Evolutionary conservation across 495 filamentous ascomycete genomes (phyloP).

Genomic region (Parathielavia hyrcaniae): DNA sequence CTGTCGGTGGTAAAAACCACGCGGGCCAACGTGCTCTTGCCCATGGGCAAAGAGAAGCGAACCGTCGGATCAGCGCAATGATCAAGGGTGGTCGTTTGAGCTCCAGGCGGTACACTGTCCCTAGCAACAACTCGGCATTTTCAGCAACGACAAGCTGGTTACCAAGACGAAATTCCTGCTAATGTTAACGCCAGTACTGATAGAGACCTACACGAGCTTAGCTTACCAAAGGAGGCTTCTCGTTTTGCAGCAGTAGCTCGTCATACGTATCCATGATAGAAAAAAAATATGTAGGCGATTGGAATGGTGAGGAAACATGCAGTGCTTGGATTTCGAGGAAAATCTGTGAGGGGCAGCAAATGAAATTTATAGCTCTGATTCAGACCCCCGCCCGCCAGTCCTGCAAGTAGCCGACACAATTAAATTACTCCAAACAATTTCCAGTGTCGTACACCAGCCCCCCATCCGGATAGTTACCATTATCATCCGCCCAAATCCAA

Average conservation of each 20-base stretch:
- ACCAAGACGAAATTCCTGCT: conserved; percentile 8
- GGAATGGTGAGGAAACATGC: conserved; percentile 1
- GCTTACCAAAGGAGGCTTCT: conserved; percentile 6
- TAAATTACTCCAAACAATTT: conserved; percentile 8
- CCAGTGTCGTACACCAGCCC: conserved; percentile 4
- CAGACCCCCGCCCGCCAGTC: neutral
- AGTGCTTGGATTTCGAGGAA: neutral
- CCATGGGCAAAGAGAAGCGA: neutral
- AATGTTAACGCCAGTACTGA: neutral
- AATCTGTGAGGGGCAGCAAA: conserved; percentile 6
- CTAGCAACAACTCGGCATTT: neutral
- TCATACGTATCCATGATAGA: conserved; percentile 1
- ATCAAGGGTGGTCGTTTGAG: conserved; percentile 4
- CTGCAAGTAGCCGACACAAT: conserved; percentile 4
- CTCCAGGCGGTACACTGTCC: conserved; percentile 8
- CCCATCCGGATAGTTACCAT: conserved; percentile 1
- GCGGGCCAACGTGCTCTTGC: neutral
- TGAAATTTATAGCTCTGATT: neutral
- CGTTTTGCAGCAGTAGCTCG: neutral
- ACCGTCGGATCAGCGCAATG: conserved; percentile 1
- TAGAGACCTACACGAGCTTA: neutral
- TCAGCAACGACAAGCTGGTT: conserved; percentile 4
- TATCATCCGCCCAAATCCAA: conserved; percentile 3
- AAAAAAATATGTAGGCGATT: neutral
- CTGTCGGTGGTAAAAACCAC: conserved; percentile 1